Base-by-base conservation (phyloP, 257 asterid species). In the Schizonepeta tenuifolia region DNA sequence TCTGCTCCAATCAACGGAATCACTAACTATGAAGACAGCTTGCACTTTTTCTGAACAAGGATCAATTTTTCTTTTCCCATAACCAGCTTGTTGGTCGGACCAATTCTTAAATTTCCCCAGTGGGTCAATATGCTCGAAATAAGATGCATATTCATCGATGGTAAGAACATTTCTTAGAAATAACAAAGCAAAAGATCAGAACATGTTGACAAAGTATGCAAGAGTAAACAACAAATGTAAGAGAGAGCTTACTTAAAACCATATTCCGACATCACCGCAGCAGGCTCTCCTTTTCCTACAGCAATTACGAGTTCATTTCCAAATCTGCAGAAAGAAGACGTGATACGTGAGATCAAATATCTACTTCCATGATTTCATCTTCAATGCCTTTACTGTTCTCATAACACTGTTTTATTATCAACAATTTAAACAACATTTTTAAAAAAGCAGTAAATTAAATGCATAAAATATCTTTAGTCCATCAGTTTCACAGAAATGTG, bases 1-100 rank as follows among this genome's bases (percentile, higher is more conserved):
- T 84, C 97, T 84, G 86, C 97, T 87, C 99, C 99, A 94, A 83
- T 94, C 99, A 76, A 94, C 83, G 35, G 98, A 86, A 79, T 94
- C 99, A 26, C 99, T 94, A 81, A 89, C 97, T 77, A 94, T 55
- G 71, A 94, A 94, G 74, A 87, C 96, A 69, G 98, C 99, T 56
- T 79, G 77, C 73, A 91, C 97, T 67, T 85, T 80, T 83, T 91
- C 84, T 21, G 91, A 87, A 78, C 76, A 78, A 21, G 82, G 89
- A 84, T 85, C 86, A 36, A 65, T 50, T 74, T 71, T 73, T 73
- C 57, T 66, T 72, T 59, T 69, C 18, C 55, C 74, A 67, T 71
- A 54, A 67, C 64, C 76, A 63, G 69, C 62, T 66, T 58, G 80
- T 58, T 55, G 51, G 33, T 66, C 69, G 41, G 66, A 77, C 92